phyloP scores from a whole-genome alignment of 1,139 yeast genomes.

The Candida labiduridarum region DNA sequence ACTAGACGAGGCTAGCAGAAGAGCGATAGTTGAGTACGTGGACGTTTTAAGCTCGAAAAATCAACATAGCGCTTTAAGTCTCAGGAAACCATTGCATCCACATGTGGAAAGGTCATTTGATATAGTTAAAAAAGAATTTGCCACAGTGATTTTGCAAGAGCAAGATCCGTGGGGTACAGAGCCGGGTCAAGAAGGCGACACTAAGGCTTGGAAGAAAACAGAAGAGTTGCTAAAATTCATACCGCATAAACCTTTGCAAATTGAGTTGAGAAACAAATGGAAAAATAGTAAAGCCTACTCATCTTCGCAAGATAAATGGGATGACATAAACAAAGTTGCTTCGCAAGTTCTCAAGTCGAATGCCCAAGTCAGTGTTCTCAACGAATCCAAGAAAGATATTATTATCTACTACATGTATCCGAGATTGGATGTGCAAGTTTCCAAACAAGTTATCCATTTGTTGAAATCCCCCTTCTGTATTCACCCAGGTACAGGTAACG shows the following conservation, averaged over 20 bases:
- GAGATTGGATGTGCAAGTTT: slow-evolving; percentile 88
- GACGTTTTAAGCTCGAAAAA: slow-evolving; percentile 67
- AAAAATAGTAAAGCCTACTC: slow-evolving; percentile 32
- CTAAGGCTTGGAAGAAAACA: slow-evolving; percentile 40
- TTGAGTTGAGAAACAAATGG: slow-evolving; percentile 52
- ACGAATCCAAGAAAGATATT: slow-evolving; percentile 82
- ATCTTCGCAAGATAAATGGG: slow-evolving; percentile 67
- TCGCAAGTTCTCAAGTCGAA: slow-evolving; percentile 46
- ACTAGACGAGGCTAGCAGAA: slow-evolving; percentile 71
- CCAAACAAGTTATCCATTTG: slow-evolving; percentile 86
- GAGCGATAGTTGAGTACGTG: slow-evolving; percentile 80
- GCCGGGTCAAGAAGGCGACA: slow-evolving; percentile 17
- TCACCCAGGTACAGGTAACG: slow-evolving; percentile 96
- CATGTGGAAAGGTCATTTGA: slow-evolving; percentile 77
- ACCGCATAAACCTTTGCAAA: slow-evolving; percentile 61
- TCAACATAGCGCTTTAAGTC: slow-evolving; percentile 37
- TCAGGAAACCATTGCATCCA: slow-evolving; percentile 88
- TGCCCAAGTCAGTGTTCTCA: slow-evolving; percentile 45
- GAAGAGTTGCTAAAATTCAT: slow-evolving; percentile 61
- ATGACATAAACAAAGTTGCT: slow-evolving; percentile 69
- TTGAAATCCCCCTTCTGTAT: slow-evolving; percentile 97
- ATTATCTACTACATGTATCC: slow-evolving; percentile 85
- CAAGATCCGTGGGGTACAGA: slow-evolving; percentile 77
- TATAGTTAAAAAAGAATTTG: slow-evolving; percentile 63
- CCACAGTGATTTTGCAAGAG: slow-evolving; percentile 66